Evolutionary conservation across 2,329 filamentous ascomycete genomes (phyloP).

Genomic region (Neodidymelliopsis sp.): DNA sequence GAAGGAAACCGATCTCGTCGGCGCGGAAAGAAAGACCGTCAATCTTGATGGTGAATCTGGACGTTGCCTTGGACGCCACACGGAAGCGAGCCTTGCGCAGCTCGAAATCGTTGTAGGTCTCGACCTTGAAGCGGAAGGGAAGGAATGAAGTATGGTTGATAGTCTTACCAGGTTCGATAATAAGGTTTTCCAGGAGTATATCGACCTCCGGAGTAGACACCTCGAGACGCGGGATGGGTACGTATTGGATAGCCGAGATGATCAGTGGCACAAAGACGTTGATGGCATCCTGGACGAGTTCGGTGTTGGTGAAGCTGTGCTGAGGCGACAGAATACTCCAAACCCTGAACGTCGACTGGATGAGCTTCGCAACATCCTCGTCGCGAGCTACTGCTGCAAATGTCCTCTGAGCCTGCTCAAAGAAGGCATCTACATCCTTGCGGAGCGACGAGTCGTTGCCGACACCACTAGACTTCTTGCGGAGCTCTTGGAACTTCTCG

Average conservation of each 20-base stretch:
- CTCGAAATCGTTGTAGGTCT: constrained; percentile 86
- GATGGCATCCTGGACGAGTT: constrained; percentile 76
- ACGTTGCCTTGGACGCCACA: constrained; percentile 72
- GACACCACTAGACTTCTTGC: constrained; percentile 63
- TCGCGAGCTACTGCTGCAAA: constrained; percentile 75
- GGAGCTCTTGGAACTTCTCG: constrained; percentile 67
- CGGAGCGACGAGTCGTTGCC: constrained; percentile 72
- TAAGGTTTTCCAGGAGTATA: constrained; percentile 86
- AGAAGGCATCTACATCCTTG: constrained; percentile 74
- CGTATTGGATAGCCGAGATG: constrained; percentile 79
- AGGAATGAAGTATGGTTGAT: constrained; percentile 89
- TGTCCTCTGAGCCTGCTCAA: constrained; percentile 73
- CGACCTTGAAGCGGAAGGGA: constrained; percentile 80
- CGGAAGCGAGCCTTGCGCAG: constrained; percentile 78
- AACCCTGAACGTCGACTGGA: constrained; percentile 72
- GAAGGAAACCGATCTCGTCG: constrained; percentile 88
- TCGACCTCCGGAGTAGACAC: constrained; percentile 84
- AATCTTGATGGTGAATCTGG: constrained; percentile 77
- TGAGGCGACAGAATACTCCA: constrained; percentile 73
- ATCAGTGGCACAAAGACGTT: constrained; percentile 82
- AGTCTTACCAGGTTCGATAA: constrained; percentile 85
- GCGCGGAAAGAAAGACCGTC: constrained; percentile 85
- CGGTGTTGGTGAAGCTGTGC: constrained; percentile 69
- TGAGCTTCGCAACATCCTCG: constrained; percentile 72
- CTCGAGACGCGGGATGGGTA: constrained; percentile 91